Evolutionary conservation across 2,329 filamentous ascomycete genomes (phyloP).

Genomic region (Verticillium nubilum): DNA sequence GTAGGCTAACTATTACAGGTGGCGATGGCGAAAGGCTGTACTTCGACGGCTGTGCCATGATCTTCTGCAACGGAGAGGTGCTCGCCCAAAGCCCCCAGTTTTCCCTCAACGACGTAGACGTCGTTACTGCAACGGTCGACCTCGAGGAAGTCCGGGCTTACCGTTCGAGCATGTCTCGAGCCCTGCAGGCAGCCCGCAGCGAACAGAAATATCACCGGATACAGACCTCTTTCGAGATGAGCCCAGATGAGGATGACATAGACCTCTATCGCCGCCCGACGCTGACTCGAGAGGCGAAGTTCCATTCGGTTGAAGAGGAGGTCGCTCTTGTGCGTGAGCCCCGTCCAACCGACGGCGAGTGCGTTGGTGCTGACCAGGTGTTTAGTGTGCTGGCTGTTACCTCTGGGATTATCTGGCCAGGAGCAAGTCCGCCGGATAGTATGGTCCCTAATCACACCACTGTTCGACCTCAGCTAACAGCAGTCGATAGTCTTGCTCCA

Average conservation of each 20-base stretch:
- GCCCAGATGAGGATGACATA: conserved; percentile 31
- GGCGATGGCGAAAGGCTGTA: conserved; percentile 53
- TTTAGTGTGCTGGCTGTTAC: conserved; percentile 55
- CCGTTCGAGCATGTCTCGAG: conserved; percentile 50
- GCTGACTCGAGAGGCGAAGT: conserved; percentile 37
- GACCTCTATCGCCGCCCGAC: conserved; percentile 33
- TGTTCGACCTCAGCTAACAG: background rate
- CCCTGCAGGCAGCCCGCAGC: conserved; percentile 49
- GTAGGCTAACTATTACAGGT: conserved; percentile 37
- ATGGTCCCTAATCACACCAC: background rate
- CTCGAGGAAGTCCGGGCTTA: conserved; percentile 65
- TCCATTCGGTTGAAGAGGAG: conserved; percentile 60
- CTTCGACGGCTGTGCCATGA: conserved; percentile 51
- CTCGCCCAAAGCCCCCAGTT: conserved; percentile 51
- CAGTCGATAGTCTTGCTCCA: conserved; percentile 28
- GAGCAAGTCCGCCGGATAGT: conserved; percentile 38
- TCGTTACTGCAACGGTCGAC: conserved; percentile 61
- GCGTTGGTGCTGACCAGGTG: background rate
- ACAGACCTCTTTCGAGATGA: conserved; percentile 27
- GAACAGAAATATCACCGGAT: conserved; percentile 39
- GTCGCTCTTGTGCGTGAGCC: conserved; percentile 41
- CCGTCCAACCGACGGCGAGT: too few species aligned
- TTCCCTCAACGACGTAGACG: conserved; percentile 58
- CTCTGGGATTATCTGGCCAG: conserved; percentile 59
- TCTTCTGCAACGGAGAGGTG: conserved; percentile 57